Evolutionary conservation across 768 basidiomycete genomes (phyloP).

Genomic region (Boletus huronensis): DNA sequence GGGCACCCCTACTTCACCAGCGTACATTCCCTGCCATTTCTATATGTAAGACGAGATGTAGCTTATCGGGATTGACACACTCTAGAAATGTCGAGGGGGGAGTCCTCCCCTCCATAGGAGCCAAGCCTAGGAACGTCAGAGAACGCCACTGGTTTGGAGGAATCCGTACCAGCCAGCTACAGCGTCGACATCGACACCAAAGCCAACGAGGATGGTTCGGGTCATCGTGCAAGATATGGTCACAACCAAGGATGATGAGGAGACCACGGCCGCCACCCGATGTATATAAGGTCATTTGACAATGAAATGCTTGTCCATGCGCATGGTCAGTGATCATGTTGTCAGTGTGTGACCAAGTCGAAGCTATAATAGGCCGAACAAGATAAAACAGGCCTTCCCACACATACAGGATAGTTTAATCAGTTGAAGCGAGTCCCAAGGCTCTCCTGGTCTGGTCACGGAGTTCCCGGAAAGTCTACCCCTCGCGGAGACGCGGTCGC

Average conservation of each 20-base stretch:
- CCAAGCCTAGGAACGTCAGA: conserved; percentile 47
- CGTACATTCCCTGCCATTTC: conserved; percentile 54
- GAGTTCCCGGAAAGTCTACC: conserved; percentile 22
- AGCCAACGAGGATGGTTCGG: conserved; percentile 53
- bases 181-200: conserved; percentile 75
- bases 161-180: conserved; percentile 62
- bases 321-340: neutral
- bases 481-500: conserved; percentile 9
- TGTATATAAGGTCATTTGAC: neutral
- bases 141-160: neutral
- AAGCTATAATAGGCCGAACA: neutral
- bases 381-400: neutral
- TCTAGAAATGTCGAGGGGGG: conserved; percentile 63
- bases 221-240: conserved; percentile 36
- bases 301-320: neutral
- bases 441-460: neutral
- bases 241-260: neutral
- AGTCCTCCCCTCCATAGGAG: conserved; percentile 74
- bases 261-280: neutral
- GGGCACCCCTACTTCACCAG: conserved; percentile 69
- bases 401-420: neutral
- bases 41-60: neutral
- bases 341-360: neutral
- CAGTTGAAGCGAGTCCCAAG: neutral
- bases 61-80: conserved; percentile 25